phyloP scores from a whole-genome alignment of 441 rosid genomes.

The Adansonia grandidieri region DNA sequence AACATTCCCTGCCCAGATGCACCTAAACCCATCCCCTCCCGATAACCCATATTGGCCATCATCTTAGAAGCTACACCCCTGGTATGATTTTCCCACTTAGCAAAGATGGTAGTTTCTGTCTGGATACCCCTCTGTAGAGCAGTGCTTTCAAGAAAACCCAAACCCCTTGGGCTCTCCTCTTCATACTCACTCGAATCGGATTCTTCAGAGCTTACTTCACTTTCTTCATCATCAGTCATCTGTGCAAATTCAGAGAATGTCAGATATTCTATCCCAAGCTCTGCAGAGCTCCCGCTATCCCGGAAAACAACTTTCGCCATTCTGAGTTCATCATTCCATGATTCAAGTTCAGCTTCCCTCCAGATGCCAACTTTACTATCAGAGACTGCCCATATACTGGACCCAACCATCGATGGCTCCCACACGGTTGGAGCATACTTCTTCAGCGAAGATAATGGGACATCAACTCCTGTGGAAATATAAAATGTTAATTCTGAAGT shows the following conservation, averaged over 20 bases:
- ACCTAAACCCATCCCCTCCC: constrained; percentile 95
- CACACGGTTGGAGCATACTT: constrained; percentile 61
- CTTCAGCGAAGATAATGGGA: constrained; percentile 71
- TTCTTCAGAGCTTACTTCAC: constrained; percentile 59
- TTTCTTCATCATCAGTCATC: constrained; percentile 61
- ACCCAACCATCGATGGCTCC: constrained; percentile 83
- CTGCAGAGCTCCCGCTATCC: constrained; percentile 67
- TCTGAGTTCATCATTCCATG: constrained; percentile 75
- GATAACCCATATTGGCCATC: constrained; percentile 97
- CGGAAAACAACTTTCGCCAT: constrained; percentile 76
- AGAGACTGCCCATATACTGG: constrained; percentile 75
- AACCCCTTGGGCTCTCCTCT: constrained; percentile 61
- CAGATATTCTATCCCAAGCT: constrained; percentile 63
- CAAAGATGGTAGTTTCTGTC: constrained; percentile 77
- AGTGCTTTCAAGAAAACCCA: constrained; percentile 70
- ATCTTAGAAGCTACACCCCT: constrained; percentile 94
- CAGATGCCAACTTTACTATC: constrained; percentile 63
- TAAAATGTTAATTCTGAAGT: constrained; percentile 25
- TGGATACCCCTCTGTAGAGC: constrained; percentile 66
- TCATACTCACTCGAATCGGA: constrained; percentile 65
- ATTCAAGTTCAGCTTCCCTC: constrained; percentile 90
- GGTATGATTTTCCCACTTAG: constrained; percentile 97
- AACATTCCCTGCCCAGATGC: constrained; percentile 84
- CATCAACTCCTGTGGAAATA: constrained; percentile 68
- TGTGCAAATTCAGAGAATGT: constrained; percentile 64